Evolutionary conservation across 78 protist species (phyloP).

Genomic region (Chrysochromulina parva): DNA sequence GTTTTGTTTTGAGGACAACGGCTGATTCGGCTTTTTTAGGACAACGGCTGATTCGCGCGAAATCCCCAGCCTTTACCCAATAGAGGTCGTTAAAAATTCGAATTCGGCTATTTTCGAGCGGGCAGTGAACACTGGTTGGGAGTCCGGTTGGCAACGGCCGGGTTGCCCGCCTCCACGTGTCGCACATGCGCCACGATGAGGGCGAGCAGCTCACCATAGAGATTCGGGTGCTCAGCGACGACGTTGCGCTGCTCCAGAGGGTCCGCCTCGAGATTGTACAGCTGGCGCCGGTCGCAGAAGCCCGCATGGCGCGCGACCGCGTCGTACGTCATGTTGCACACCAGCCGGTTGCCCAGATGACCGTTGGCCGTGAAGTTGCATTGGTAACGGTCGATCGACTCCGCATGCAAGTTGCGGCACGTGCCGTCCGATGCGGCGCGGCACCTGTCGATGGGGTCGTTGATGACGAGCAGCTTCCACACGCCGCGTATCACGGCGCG

Average conservation of each 20-base stretch:
- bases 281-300: neutral
- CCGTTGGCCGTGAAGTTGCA: conserved; percentile 5
- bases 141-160: neutral
- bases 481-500: neutral
- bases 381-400: neutral
- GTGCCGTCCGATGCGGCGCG: neutral
- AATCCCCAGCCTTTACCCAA: no score
- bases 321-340: conserved; percentile 3
- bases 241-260: neutral
- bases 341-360: neutral
- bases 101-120: no score
- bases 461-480: neutral
- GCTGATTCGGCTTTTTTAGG: no score
- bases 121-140: no score
- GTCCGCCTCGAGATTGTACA: neutral
- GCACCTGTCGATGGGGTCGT: neutral
- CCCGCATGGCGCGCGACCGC: neutral
- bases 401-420: neutral
- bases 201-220: neutral
- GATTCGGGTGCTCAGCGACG: neutral
- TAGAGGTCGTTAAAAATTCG: no score
- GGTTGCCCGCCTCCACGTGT: neutral
- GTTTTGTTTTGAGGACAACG: no score
- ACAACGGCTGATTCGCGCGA: no score
- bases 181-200: neutral